Conservation (phyloP, 192 early-diverging fungal species). For the Haplosporangium gracile region DNA sequence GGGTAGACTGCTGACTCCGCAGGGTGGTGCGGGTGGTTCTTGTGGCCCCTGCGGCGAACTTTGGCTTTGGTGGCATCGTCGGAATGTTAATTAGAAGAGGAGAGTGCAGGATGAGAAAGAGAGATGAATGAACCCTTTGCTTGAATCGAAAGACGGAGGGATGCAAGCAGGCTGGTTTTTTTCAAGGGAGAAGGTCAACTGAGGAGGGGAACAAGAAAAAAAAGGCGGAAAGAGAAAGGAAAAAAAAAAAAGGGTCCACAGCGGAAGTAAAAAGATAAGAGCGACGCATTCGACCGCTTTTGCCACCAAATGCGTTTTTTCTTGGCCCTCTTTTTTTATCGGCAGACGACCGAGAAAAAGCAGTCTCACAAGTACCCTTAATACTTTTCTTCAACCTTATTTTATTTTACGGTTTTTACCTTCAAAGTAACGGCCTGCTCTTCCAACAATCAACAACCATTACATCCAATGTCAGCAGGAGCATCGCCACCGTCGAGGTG, state of each 20-base stretch:
- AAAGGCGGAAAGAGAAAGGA: background rate
- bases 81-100: background rate
- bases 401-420: no score
- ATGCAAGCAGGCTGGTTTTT: background rate
- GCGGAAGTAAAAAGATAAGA: background rate
- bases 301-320: background rate
- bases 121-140: background rate
- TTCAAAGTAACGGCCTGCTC: no score
- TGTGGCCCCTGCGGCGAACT: conserved; percentile 10
- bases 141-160: background rate
- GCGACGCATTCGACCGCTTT: background rate
- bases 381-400: no score
- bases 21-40: conserved; percentile 20
- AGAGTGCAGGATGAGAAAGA: background rate
- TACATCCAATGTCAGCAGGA: background rate
- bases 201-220: background rate
- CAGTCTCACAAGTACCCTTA: no score
- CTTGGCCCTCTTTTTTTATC: no score
- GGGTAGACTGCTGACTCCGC: conserved; percentile 12
- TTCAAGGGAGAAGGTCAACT: background rate
- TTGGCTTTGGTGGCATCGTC: conserved; percentile 45
- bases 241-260: background rate
- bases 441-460: no score
- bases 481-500: background rate
- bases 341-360: no score